phyloP scores from a whole-genome alignment of 1,284 basidiomycete species.

The Trametes pubescens region DNA sequence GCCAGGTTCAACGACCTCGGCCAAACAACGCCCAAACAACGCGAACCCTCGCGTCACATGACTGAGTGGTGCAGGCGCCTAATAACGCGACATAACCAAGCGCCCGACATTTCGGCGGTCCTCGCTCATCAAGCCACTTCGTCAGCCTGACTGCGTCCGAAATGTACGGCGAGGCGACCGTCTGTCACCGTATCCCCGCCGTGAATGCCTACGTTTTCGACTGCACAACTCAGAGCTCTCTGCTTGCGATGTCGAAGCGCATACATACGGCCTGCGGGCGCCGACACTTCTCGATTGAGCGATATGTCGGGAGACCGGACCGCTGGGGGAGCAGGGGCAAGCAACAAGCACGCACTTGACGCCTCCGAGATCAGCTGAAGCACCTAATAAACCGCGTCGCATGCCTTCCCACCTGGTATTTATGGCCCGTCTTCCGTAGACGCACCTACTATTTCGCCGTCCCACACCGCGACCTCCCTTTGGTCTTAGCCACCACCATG shows the following conservation, averaged over 20 bases:
- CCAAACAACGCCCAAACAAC: slow-evolving; percentile 41
- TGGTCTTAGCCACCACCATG: slow-evolving; percentile 39
- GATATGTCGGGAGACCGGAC: slow-evolving; percentile 1
- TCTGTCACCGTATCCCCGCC: not conserved
- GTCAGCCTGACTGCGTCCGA: not conserved
- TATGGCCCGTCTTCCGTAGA: slow-evolving; percentile 12
- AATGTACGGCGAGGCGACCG: too few species aligned
- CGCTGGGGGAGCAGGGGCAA: not conserved
- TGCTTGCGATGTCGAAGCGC: too few species aligned
- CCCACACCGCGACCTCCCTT: not conserved
- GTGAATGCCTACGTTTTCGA: too few species aligned
- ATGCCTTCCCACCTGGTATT: slow-evolving; percentile 22
- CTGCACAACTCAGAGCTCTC: too few species aligned
- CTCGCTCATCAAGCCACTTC: slow-evolving; percentile 5
- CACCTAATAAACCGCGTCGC: slow-evolving; percentile 2
- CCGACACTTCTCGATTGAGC: not conserved
- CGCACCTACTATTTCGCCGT: not conserved
- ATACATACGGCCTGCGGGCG: too few species aligned
- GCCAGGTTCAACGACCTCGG: slow-evolving; percentile 28
- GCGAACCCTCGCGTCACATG: slow-evolving; percentile 35
- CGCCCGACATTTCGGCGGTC: slow-evolving; percentile 2
- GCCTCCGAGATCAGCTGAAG: slow-evolving; percentile 20
- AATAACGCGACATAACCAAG: not conserved
- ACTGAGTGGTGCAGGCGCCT: slow-evolving; percentile 3
- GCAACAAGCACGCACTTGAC: slow-evolving; percentile 3